phyloP scores from a whole-genome alignment of 176 grass and related monocot species.

The Triticum urartu region DNA sequence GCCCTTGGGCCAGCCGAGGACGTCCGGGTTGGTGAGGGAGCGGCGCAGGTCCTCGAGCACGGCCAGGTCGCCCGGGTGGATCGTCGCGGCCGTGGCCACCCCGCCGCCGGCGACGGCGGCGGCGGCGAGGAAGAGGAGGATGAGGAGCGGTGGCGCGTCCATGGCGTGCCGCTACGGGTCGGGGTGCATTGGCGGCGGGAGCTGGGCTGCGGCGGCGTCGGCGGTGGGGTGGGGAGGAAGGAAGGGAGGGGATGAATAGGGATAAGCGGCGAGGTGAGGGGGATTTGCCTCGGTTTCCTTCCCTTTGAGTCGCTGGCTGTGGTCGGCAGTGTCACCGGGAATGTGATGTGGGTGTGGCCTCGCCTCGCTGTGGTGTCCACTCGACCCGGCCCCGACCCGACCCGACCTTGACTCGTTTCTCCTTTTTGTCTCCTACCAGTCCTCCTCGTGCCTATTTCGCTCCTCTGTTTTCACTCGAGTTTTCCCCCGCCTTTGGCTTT shows the following conservation, averaged over 20 bases:
- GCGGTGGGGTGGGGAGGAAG: background rate
- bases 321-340: background rate
- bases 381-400: background rate
- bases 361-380: background rate
- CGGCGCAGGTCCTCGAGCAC: constrained; percentile 51
- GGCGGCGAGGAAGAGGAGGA: background rate
- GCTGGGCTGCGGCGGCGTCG: background rate
- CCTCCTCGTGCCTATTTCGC: background rate
- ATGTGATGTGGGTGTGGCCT: background rate
- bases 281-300: background rate
- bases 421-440: background rate
- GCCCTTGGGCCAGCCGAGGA: constrained; percentile 49
- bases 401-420: background rate
- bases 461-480: background rate
- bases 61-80: constrained; percentile 52
- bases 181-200: constrained; percentile 29
- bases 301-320: background rate
- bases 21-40: constrained; percentile 47
- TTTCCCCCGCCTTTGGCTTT: background rate
- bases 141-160: background rate
- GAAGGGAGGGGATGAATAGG: background rate
- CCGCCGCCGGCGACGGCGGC: background rate
- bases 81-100: background rate
- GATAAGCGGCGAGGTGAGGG: background rate
- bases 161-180: background rate